phyloP scores from a whole-genome alignment of 2,329 filamentous ascomycete species.

The Colletotrichum sp. region DNA sequence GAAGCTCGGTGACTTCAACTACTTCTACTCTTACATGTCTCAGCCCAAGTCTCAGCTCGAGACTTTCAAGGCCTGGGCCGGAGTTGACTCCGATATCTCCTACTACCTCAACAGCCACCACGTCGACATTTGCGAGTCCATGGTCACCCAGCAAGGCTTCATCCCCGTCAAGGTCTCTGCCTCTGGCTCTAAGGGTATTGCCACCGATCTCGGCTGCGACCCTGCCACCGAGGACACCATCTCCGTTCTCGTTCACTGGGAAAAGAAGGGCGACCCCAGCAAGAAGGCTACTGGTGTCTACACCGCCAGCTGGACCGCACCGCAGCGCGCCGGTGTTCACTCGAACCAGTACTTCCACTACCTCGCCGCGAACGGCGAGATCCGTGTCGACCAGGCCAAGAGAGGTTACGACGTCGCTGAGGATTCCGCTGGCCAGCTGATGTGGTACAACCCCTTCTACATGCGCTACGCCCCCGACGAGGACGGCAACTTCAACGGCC shows the following conservation, averaged over 20 bases:
- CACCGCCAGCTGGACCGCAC: conserved; percentile 93
- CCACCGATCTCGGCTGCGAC: conserved; percentile 78
- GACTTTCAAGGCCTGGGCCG: conserved; percentile 95
- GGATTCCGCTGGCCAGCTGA: conserved; percentile 71
- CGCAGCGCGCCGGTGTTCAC: conserved; percentile 92
- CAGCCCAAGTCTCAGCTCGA: conserved; percentile 91
- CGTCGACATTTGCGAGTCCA: conserved; percentile 89
- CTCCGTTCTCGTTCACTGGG: conserved; percentile 88
- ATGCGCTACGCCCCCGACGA: conserved; percentile 95
- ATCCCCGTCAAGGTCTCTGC: conserved; percentile 80
- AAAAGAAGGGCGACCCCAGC: conserved; percentile 69
- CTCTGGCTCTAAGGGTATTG: conserved; percentile 78
- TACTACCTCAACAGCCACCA: conserved; percentile 98
- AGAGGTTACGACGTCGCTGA: conserved; percentile 94
- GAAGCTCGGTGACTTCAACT: conserved; percentile 91
- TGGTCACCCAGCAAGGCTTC: conserved; percentile 78
- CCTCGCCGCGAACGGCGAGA: conserved; percentile 82
- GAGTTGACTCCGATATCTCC: conserved; percentile 88
- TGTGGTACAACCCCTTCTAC: conserved; percentile 95
- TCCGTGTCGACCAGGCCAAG: conserved; percentile 91
- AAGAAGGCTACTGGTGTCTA: conserved; percentile 88
- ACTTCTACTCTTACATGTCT: conserved; percentile 97
- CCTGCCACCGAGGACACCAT: conserved; percentile 91
- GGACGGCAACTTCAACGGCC: conserved; percentile 91
- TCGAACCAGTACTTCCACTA: conserved; percentile 98